These are phyloP conservation scores for Diaporthe nobilis DNA, from an alignment of 2,329 filamentous ascomycete species.

Conservation along the genomic window DNA sequence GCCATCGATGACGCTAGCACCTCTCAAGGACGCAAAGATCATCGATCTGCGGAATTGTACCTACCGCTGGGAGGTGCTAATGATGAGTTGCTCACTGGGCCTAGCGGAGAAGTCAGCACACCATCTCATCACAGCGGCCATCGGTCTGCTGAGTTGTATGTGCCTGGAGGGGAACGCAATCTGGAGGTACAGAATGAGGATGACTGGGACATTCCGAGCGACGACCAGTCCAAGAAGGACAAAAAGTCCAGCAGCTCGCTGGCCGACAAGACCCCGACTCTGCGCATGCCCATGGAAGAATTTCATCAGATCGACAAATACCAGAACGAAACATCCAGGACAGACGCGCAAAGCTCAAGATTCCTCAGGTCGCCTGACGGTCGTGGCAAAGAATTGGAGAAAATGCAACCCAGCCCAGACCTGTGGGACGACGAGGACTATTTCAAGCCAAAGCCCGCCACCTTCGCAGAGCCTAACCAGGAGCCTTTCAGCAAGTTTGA, in stretches of 20 bases:
- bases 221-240: conserved; percentile 9
- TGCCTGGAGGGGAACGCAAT: background rate
- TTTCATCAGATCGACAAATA: background rate
- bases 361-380: conserved; percentile 13
- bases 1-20: background rate
- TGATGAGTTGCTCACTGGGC: conserved; percentile 11
- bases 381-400: conserved; percentile 44
- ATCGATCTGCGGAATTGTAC: conserved; percentile 30
- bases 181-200: background rate
- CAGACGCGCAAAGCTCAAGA: background rate
- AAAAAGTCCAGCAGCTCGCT: background rate
- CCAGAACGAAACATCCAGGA: background rate
- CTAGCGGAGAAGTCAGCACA: background rate
- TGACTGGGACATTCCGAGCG: conserved; percentile 2
- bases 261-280: background rate
- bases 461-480: conserved; percentile 7
- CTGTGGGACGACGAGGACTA: conserved; percentile 47
- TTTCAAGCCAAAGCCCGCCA: conserved; percentile 46
- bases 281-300: background rate
- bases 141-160: conserved; percentile 31
- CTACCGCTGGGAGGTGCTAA: background rate
- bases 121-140: background rate
- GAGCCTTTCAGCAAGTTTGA: conserved; percentile 42
- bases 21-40: background rate
- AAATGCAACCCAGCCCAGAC: conserved; percentile 44